Evolutionary conservation across 257 asterid genomes (phyloP).

Genomic region (Salvia hispanica): DNA sequence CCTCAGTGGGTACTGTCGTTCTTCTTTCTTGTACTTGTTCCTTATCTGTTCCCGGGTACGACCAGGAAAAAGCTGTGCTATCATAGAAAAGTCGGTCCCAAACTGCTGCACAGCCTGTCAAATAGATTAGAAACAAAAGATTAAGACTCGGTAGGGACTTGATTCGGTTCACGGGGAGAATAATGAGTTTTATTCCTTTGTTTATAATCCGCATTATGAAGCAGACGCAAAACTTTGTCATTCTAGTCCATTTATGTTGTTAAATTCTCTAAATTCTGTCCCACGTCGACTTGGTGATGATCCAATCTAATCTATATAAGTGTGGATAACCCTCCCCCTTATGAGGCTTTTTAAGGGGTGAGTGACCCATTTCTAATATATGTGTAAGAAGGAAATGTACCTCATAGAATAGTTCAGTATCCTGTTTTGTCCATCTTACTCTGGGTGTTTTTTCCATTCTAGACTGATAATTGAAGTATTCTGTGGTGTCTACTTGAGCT

Average conservation of each 20-base stretch:
- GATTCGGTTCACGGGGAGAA: not conserved
- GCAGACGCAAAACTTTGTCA: not conserved
- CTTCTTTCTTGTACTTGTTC: conserved; percentile 84
- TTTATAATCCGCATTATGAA: not conserved
- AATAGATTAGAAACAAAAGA: conserved; percentile 10
- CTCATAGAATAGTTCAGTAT: conserved; percentile 86
- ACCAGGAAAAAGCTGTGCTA: conserved; percentile 82
- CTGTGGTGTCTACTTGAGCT: conserved; percentile 45
- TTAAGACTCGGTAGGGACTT: not conserved
- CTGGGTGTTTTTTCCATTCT: conserved; percentile 72
- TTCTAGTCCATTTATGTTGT: not conserved
- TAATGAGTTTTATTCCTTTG: not conserved
- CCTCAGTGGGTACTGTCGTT: conserved; percentile 67
- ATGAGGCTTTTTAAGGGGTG: no score
- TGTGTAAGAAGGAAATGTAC: conserved; percentile 43
- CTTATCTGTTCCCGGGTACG: conserved; percentile 67
- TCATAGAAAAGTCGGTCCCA: conserved; percentile 88
- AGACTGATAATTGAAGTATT: conserved; percentile 73
- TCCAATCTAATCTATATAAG: no score
- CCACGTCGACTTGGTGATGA: no score
- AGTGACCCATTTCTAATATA: no score
- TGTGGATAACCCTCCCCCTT: no score
- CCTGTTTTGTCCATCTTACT: conserved; percentile 80
- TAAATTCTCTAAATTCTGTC: no score
- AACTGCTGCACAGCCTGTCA: conserved; percentile 72